These are phyloP conservation scores for Metschnikowia lunata DNA, from an alignment of 805 yeast species.

Conservation along the genomic window DNA sequence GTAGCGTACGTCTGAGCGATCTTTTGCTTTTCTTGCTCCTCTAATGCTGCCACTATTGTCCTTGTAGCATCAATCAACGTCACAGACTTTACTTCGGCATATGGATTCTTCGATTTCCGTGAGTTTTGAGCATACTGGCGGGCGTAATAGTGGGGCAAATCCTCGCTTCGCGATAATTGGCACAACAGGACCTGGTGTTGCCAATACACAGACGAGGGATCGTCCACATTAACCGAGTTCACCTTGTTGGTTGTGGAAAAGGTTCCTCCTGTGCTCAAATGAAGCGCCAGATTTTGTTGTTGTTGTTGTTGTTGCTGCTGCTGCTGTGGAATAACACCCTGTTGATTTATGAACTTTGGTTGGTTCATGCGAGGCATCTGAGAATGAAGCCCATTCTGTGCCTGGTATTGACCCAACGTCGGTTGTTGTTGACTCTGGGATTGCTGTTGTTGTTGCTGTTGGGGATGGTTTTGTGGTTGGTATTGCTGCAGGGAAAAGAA, in stretches of 20 bases:
- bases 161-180: slow-evolving; percentile 61
- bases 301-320: slow-evolving; percentile 2
- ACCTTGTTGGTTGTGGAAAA: slow-evolving; percentile 27
- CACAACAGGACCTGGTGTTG: slow-evolving; percentile 74
- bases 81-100: slow-evolving; percentile 33
- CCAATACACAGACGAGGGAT: slow-evolving; percentile 55
- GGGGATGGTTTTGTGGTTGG: not conserved
- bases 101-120: slow-evolving; percentile 41
- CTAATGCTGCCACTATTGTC: slow-evolving; percentile 30
- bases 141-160: slow-evolving; percentile 76
- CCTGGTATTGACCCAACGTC: slow-evolving; percentile 14
- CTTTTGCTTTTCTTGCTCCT: slow-evolving; percentile 37
- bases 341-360: slow-evolving; percentile 18
- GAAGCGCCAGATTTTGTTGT: slow-evolving; percentile 11
- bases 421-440: slow-evolving; percentile 17
- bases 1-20: slow-evolving; percentile 24
- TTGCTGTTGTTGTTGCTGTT: slow-evolving; percentile 17
- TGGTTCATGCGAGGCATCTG: slow-evolving; percentile 23
- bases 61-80: slow-evolving; percentile 42
- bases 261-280: slow-evolving; percentile 4
- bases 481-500: slow-evolving; percentile 22
- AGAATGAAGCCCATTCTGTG: slow-evolving; percentile 15
- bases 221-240: slow-evolving; percentile 29
- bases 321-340: not conserved
- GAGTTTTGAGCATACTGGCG: slow-evolving; percentile 73